These are phyloP conservation scores for Barbarea vulgaris DNA, from an alignment of 345 rosid genomes.

Conservation along the genomic window DNA sequence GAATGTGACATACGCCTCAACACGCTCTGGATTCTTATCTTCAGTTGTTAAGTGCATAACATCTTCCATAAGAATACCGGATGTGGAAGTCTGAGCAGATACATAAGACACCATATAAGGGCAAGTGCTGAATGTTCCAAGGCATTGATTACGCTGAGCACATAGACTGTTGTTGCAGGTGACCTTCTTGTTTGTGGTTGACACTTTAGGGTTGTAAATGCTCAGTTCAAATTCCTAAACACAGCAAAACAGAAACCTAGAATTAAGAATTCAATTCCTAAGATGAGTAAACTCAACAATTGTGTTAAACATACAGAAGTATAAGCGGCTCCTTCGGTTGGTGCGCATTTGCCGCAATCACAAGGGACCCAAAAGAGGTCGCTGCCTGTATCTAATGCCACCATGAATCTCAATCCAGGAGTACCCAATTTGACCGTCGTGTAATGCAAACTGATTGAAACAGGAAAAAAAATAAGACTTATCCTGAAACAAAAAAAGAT, in stretches of 20 bases:
- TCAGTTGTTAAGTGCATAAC: constrained; percentile 69
- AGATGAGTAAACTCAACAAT: constrained; percentile 10
- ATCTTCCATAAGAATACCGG: constrained; percentile 80
- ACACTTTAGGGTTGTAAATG: constrained; percentile 68
- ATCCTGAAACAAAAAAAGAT: neutral
- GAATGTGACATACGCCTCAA: constrained; percentile 68
- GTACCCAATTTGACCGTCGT: constrained; percentile 83
- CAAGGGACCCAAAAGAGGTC: constrained; percentile 96
- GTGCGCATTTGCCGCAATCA: constrained; percentile 74
- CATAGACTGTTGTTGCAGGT: constrained; percentile 71
- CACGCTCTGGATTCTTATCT: constrained; percentile 48
- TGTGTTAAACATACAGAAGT: constrained; percentile 54
- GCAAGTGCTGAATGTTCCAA: constrained; percentile 70
- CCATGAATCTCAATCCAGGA: constrained; percentile 85
- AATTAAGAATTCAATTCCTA: neutral
- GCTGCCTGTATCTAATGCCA: constrained; percentile 88
- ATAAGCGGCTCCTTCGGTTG: constrained; percentile 59
- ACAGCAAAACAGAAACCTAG: neutral
- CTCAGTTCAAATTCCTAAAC: constrained; percentile 70
- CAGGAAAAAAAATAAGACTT: constrained; percentile 29
- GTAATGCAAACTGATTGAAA: constrained; percentile 68
- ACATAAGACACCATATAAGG: constrained; percentile 79
- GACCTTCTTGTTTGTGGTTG: constrained; percentile 73
- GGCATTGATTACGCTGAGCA: constrained; percentile 61
- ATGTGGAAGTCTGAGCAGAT: constrained; percentile 83